Conservation (phyloP, 441 rosid species). For the Sinapis alba region DNA sequence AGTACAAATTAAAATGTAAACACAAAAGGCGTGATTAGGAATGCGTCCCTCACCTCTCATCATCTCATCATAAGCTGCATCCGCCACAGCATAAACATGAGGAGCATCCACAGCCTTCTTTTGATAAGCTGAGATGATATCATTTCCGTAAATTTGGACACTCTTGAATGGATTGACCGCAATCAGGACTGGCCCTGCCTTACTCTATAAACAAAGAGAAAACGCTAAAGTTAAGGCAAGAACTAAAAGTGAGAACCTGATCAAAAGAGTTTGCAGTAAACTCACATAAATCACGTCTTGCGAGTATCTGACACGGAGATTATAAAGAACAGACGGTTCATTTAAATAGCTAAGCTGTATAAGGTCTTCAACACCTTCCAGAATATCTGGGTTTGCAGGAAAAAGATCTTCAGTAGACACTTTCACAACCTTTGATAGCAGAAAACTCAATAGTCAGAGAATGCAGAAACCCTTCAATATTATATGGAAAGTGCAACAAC, state of each 20-base stretch:
- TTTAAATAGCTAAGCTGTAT: constrained; percentile 94
- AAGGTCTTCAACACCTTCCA: constrained; percentile 93
- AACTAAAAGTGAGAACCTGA: constrained; percentile 18
- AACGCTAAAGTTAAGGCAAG: constrained; percentile 5
- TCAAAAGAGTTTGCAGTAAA: constrained; percentile 16
- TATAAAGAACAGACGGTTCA: constrained; percentile 93
- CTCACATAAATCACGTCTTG: constrained; percentile 88
- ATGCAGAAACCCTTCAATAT: constrained; percentile 10
- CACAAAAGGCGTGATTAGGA: background rate
- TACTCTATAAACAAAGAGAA: constrained; percentile 58
- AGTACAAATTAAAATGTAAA: constrained; percentile 2
- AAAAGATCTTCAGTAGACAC: constrained; percentile 76
- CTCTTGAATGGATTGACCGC: constrained; percentile 87
- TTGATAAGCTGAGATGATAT: constrained; percentile 57
- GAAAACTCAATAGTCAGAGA: constrained; percentile 30
- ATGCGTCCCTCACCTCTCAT: constrained; percentile 62
- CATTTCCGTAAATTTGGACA: constrained; percentile 68
- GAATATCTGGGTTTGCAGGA: constrained; percentile 92
- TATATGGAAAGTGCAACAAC: background rate
- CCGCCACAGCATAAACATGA: no score
- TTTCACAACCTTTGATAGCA: constrained; percentile 61
- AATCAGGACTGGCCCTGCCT: constrained; percentile 91
- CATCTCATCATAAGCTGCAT: no score
- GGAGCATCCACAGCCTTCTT: constrained; percentile 68
- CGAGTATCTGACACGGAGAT: constrained; percentile 73